These are phyloP conservation scores for Neurospora crassa DNA, from an alignment of 2,329 filamentous ascomycete genomes.

Conservation along the genomic window DNA sequence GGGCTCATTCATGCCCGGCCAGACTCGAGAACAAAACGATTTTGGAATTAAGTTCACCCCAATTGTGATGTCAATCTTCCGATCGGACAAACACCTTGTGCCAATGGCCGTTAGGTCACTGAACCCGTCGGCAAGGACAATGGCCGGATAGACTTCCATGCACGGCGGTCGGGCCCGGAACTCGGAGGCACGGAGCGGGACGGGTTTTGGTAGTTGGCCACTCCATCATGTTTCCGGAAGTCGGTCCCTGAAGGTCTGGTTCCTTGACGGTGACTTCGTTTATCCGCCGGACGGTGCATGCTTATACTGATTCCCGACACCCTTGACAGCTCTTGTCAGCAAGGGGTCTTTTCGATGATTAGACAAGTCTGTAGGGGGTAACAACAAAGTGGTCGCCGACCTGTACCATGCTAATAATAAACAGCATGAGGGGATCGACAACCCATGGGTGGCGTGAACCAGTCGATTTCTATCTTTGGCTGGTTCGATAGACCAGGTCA, in stretches of 20 bases:
- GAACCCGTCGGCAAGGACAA: too few relatives aligned
- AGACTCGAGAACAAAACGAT: too few relatives aligned
- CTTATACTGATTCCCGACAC: not conserved
- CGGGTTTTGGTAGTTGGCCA: not conserved
- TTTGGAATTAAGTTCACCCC: too few relatives aligned
- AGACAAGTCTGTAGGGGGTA: not conserved
- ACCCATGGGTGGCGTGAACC: not conserved
- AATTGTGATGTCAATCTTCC: too few relatives aligned
- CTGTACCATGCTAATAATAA: not conserved
- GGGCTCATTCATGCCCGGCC: too few relatives aligned
- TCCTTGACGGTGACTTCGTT: not conserved
- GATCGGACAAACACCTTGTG: too few relatives aligned
- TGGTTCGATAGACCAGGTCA: not conserved
- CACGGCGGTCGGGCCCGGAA: not conserved
- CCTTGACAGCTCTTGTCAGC: not conserved
- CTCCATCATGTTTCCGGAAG: not conserved
- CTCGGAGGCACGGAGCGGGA: not conserved
- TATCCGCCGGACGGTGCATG: not conserved
- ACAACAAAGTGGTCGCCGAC: not conserved
- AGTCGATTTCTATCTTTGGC: not conserved
- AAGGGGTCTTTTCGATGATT: not conserved
- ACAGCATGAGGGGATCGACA: not conserved
- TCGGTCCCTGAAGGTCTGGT: not conserved
- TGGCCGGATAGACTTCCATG: not conserved
- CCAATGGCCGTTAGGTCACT: too few relatives aligned